These are phyloP conservation scores for Grosmannia serpens DNA, from an alignment of 2,329 filamentous ascomycete genomes.

Conservation along the genomic window DNA sequence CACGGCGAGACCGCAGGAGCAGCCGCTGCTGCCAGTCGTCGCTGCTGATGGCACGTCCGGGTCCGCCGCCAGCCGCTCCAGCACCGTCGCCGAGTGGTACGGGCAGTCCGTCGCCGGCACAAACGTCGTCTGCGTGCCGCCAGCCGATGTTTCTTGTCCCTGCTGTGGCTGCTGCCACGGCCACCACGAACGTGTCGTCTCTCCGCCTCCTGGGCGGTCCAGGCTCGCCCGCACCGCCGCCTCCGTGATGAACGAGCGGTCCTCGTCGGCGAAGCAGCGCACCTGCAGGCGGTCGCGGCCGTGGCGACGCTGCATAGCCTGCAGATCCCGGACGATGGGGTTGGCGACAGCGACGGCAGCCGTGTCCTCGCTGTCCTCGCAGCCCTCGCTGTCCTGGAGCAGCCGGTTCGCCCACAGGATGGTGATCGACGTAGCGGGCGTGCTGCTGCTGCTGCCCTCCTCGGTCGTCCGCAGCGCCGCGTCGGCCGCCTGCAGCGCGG, in stretches of 20 bases:
- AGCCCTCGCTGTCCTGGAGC: constrained; percentile 51
- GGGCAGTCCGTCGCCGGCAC: constrained; percentile 8
- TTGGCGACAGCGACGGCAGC: constrained; percentile 10
- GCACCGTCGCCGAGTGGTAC: constrained; percentile 17
- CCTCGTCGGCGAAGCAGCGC: constrained; percentile 73
- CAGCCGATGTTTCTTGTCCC: background rate
- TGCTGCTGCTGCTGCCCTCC: constrained; percentile 2
- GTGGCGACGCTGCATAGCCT: constrained; percentile 47
- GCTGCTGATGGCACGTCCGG: no score
- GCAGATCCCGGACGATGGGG: constrained; percentile 50
- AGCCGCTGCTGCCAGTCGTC: background rate
- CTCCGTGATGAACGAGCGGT: constrained; percentile 53
- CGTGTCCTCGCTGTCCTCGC: constrained; percentile 14
- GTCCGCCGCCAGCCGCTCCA: constrained; percentile 11
- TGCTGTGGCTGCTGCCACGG: background rate
- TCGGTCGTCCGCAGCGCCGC: constrained; percentile 37
- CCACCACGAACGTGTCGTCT: background rate
- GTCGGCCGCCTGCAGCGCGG: constrained; percentile 70
- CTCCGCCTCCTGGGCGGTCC: constrained; percentile 7
- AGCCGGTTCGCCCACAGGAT: constrained; percentile 75
- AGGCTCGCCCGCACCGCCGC: constrained; percentile 27
- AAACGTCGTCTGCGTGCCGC: constrained; percentile 9
- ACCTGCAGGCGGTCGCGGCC: constrained; percentile 49
- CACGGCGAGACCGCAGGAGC: constrained; percentile 16
- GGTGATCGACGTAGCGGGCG: constrained; percentile 36